Evolutionary conservation across 495 filamentous ascomycete species (phyloP).

Genomic region (Lophiotrema nucula): DNA sequence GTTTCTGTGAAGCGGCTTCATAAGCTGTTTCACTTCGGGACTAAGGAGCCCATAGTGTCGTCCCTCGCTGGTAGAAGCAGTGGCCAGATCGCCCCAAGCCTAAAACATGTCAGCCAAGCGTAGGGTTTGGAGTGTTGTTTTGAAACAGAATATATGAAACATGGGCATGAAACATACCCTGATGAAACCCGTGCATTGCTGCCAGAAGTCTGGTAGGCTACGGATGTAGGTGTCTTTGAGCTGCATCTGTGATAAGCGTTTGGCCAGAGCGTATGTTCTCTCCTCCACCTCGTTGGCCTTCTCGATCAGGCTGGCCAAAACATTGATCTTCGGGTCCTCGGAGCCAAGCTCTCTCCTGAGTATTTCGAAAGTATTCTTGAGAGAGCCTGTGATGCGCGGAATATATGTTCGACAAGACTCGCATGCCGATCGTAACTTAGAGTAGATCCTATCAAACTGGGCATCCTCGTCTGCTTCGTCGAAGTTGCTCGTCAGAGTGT

Average conservation of each 20-base stretch:
- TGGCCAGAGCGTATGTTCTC: slow-evolving; percentile 69
- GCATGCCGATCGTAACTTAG: slow-evolving; percentile 65
- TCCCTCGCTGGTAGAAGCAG: slow-evolving; percentile 54
- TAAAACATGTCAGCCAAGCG: slow-evolving; percentile 39
- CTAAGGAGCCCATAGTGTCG: slow-evolving; percentile 67
- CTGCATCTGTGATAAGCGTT: slow-evolving; percentile 72
- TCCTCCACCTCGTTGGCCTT: slow-evolving; percentile 62
- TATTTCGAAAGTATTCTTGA: slow-evolving; percentile 52
- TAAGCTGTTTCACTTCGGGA: slow-evolving; percentile 62
- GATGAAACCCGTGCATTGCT: slow-evolving; percentile 73
- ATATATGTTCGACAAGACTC: slow-evolving; percentile 65
- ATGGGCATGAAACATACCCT: slow-evolving; percentile 40
- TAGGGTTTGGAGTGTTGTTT: not conserved
- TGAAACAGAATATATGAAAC: not conserved
- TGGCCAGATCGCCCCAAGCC: slow-evolving; percentile 67
- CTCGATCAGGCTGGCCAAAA: slow-evolving; percentile 51
- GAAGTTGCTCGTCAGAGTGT: slow-evolving; percentile 50
- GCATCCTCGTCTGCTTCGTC: slow-evolving; percentile 74
- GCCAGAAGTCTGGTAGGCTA: slow-evolving; percentile 78
- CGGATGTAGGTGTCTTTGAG: slow-evolving; percentile 75
- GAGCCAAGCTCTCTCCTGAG: slow-evolving; percentile 41
- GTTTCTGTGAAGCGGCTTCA: slow-evolving; percentile 72
- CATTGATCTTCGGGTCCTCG: slow-evolving; percentile 38
- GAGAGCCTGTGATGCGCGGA: slow-evolving; percentile 62
- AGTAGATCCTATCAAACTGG: slow-evolving; percentile 76